A percentile compares a stretch with the other conserved stretches of the same genome.
phyloP scores from a whole-genome alignment of 1,139 yeast genomes.

The Protomyces pachydermus region DNA sequence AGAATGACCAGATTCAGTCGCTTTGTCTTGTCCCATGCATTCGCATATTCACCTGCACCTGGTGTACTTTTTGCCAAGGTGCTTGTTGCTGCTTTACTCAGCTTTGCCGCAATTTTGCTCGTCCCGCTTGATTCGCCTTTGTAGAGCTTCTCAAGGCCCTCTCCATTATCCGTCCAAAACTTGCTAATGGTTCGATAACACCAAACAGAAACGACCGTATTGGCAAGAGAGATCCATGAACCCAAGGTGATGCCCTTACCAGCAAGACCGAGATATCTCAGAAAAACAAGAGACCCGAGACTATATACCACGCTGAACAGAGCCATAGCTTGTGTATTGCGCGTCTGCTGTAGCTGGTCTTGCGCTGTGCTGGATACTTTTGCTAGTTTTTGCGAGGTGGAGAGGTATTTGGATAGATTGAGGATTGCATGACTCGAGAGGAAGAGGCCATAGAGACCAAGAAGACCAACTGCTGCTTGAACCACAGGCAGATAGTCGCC shows the following conservation, averaged over 20 bases:
- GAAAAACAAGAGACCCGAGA: not conserved
- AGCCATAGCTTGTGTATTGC: not conserved
- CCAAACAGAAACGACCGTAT: not conserved
- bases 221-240: not conserved
- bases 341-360: not conserved
- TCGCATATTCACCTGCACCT: not conserved
- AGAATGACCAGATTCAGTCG: not conserved
- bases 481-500: not conserved
- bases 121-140: not conserved
- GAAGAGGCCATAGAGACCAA: not conserved
- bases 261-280: not conserved
- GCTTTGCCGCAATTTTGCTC: not conserved
- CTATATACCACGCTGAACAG: not conserved
- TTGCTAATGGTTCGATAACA: not conserved
- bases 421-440: not conserved
- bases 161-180: not conserved
- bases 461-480: not conserved
- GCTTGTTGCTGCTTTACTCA: not conserved
- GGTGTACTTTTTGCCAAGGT: not conserved
- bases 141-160: not conserved
- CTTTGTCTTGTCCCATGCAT: not conserved
- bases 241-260: not conserved
- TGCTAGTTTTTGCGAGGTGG: not conserved
- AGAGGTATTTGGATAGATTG: not conserved
- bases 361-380: not conserved